Conservation (phyloP, 1,284 basidiomycete genomes). For the Fistulina hepatica region DNA sequence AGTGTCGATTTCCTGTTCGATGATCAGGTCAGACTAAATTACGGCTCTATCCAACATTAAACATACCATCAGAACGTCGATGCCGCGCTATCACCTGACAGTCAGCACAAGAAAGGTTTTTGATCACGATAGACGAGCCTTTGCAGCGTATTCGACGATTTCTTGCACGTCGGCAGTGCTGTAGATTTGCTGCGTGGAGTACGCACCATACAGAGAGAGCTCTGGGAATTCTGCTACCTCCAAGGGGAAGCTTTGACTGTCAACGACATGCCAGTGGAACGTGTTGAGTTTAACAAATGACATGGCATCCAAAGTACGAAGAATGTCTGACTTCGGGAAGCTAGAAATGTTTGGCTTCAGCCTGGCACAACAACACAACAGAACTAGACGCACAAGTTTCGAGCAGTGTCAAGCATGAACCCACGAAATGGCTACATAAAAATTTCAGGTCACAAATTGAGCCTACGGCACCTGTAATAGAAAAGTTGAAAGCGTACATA, state of each 20-base stretch:
- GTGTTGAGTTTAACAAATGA: constrained; percentile 66
- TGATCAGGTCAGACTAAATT: too few species aligned
- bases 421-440: constrained; percentile 58
- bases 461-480: not conserved
- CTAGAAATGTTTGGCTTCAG: constrained; percentile 23
- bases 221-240: constrained; percentile 51
- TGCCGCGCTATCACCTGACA: constrained; percentile 44
- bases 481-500: constrained; percentile 35
- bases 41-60: too few species aligned
- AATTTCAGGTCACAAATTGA: constrained; percentile 5
- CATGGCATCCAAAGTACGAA: constrained; percentile 76
- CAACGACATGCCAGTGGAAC: constrained; percentile 77
- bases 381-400: constrained; percentile 31
- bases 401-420: constrained; percentile 66
- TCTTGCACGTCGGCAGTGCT: constrained; percentile 46
- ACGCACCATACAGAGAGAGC: constrained; percentile 60
- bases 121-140: constrained; percentile 31
- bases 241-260: constrained; percentile 70
- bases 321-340: constrained; percentile 57
- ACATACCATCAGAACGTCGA: constrained; percentile 63
- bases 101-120: not conserved
- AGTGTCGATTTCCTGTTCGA: constrained; percentile 52
- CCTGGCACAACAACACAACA: constrained; percentile 1
- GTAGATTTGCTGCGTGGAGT: constrained; percentile 49
- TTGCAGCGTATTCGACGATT: constrained; percentile 63